Conservation (phyloP, 495 filamentous ascomycete species). For the Penicillium silybi region DNA sequence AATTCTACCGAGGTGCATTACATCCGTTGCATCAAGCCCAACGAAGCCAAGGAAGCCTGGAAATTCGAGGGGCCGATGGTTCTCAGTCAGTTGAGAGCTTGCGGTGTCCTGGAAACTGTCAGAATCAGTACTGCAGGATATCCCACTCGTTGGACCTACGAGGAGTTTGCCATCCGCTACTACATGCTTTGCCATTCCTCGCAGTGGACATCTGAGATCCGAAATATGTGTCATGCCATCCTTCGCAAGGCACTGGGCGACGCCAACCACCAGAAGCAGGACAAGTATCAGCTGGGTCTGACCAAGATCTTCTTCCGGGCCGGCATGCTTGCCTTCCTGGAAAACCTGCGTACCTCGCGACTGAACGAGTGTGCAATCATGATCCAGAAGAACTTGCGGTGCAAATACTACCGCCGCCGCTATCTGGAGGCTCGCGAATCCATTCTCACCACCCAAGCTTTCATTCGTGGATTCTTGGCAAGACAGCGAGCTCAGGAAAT, state of each 20-base stretch:
- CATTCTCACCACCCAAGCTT: constrained; percentile 75
- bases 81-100: constrained; percentile 92
- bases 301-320: constrained; percentile 99
- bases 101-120: constrained; percentile 97
- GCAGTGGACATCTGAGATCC: constrained; percentile 89
- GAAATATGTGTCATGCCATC: constrained; percentile 89
- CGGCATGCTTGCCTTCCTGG: constrained; percentile 96
- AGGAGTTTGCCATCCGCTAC: constrained; percentile 96
- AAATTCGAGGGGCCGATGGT: constrained; percentile 99
- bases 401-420: constrained; percentile 90
- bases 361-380: constrained; percentile 94
- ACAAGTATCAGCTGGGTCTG: constrained; percentile 94
- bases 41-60: constrained; percentile 95
- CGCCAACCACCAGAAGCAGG: constrained; percentile 70
- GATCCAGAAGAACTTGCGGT: constrained; percentile 97
- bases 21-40: constrained; percentile 99
- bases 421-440: constrained; percentile 83
- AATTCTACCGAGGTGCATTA: constrained; percentile 98
- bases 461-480: constrained; percentile 68
- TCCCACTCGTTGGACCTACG: constrained; percentile 97
- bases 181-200: constrained; percentile 95
- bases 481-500: constrained; percentile 75
- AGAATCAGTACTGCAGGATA: constrained; percentile 98
- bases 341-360: constrained; percentile 84
- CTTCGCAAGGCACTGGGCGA: constrained; percentile 84